Evolutionary conservation across 768 basidiomycete genomes (phyloP).

Genomic region (Glaciozyma martinii): DNA sequence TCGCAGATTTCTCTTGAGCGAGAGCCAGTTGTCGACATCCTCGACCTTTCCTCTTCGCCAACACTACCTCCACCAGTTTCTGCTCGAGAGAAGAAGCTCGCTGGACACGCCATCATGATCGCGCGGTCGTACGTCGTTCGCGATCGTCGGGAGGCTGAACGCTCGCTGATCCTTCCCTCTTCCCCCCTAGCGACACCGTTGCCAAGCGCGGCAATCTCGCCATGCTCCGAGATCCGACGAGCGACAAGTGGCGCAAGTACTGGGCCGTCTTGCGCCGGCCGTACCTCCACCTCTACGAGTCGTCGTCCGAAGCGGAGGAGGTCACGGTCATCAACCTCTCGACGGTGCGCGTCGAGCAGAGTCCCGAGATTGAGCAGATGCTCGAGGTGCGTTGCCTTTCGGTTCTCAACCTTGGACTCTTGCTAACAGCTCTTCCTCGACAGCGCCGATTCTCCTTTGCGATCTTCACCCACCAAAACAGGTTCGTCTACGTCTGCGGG

Average conservation of each 20-base stretch:
- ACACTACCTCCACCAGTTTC: neutral
- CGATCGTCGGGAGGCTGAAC: constrained; percentile 36
- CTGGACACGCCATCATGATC: constrained; percentile 8
- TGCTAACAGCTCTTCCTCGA: neutral
- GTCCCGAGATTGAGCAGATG: constrained; percentile 64
- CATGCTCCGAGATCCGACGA: constrained; percentile 69
- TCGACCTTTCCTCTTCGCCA: constrained; percentile 27
- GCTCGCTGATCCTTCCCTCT: neutral
- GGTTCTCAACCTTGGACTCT: too few species aligned
- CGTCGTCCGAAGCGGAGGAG: constrained; percentile 76
- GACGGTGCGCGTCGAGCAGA: constrained; percentile 75
- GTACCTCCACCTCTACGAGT: constrained; percentile 78
- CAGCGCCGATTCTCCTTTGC: constrained; percentile 31
- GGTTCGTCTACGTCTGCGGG: neutral
- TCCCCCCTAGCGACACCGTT: constrained; percentile 51
- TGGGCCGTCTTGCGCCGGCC: constrained; percentile 87
- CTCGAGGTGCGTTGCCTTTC: constrained; percentile 20
- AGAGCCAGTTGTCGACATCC: constrained; percentile 45
- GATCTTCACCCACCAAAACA: constrained; percentile 31
- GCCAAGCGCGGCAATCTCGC: constrained; percentile 78
- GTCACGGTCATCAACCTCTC: constrained; percentile 69
- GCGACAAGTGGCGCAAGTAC: constrained; percentile 68
- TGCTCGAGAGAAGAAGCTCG: constrained; percentile 6
- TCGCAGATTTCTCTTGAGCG: constrained; percentile 70
- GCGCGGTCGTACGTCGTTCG: constrained; percentile 6